Conservation (phyloP, 1,284 basidiomycete genomes). For the Sphagnurus paluster region DNA sequence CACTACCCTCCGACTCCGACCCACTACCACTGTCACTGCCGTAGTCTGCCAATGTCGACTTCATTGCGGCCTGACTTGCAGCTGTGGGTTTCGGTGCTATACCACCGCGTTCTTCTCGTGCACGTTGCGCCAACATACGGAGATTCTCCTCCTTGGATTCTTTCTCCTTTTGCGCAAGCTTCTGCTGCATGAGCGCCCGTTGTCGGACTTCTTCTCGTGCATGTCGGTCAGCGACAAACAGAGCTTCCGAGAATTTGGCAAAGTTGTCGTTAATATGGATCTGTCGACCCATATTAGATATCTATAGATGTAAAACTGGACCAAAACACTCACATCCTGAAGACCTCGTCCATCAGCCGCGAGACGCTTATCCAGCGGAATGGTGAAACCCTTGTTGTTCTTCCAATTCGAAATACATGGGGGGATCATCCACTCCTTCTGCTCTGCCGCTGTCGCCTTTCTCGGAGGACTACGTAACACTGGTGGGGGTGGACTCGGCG, state of each 20-base stretch:
- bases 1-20: conserved; percentile 49
- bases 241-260: conserved; percentile 96
- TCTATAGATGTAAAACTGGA: neutral
- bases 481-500: conserved; percentile 96
- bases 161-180: conserved; percentile 97
- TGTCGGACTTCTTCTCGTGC: conserved; percentile 98
- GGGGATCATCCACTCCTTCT: conserved; percentile 99
- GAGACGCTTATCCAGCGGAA: conserved; percentile 96
- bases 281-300: conserved; percentile 38
- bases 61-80: conserved; percentile 65
- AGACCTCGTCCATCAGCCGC: conserved; percentile 97
- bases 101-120: conserved; percentile 91
- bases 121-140: conserved; percentile 90
- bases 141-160: conserved; percentile 96
- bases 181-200: conserved; percentile 96
- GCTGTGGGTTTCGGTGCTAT: conserved; percentile 62
- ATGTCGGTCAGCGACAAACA: conserved; percentile 97
- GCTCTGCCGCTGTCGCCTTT: conserved; percentile 94
- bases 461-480: conserved; percentile 94
- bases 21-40: conserved; percentile 71
- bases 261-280: conserved; percentile 99
- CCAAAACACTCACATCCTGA: conserved; percentile 91
- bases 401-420: conserved; percentile 99
- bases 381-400: conserved; percentile 99
- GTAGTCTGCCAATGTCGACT: conserved; percentile 81